Evolutionary conservation across 441 rosid genomes (phyloP).

Genomic region (Corymbia calophylla): DNA sequence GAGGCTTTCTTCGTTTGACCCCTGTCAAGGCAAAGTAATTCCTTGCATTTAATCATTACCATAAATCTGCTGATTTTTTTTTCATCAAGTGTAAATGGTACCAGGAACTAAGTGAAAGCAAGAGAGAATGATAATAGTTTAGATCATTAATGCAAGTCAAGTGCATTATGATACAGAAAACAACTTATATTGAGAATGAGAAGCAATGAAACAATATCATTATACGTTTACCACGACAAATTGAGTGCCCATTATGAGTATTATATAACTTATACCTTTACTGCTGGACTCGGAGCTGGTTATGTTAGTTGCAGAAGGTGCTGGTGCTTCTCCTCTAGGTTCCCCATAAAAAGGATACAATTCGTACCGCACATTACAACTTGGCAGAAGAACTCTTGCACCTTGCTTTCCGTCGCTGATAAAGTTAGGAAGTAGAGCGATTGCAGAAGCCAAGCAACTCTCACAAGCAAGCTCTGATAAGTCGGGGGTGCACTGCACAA

Average conservation of each 20-base stretch:
- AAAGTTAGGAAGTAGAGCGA: no score
- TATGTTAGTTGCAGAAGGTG: neutral
- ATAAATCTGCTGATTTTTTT: no score
- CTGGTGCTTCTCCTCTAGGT: neutral
- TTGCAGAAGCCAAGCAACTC: neutral
- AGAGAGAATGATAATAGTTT: neutral
- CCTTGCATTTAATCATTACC: neutral
- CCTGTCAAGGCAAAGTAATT: no score
- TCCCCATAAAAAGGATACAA: neutral
- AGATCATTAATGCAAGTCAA: neutral
- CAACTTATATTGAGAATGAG: neutral
- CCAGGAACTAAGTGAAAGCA: neutral
- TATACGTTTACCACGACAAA: neutral
- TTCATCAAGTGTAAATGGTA: neutral
- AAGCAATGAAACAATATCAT: neutral
- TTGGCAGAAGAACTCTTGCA: neutral
- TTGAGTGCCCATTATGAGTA: neutral
- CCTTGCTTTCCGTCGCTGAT: no score
- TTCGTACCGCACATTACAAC: neutral
- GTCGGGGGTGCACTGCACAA: neutral
- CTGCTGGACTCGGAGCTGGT: accelerated
- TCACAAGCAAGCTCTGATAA: neutral
- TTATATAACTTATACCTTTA: neutral
- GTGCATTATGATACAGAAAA: neutral
- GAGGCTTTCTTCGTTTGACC: neutral